A percentile compares a stretch with the other conserved stretches of the same genome.
phyloP scores from a whole-genome alignment of 148 eudicot species.

The Polygonum aviculare region DNA sequence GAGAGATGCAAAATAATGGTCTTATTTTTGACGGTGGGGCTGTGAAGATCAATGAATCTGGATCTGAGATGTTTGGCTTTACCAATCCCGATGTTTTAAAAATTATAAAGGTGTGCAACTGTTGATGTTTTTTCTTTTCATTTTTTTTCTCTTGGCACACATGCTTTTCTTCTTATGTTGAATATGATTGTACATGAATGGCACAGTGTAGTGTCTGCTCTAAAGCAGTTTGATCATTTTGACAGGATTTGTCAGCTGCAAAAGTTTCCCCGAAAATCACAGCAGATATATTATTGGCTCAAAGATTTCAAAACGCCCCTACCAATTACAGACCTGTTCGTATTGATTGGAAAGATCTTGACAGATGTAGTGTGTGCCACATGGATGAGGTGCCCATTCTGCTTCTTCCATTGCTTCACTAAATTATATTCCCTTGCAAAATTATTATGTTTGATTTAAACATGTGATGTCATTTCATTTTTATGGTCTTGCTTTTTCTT shows the following conservation, averaged over 20 bases:
- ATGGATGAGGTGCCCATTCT: constrained; percentile 80
- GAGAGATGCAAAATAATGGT: constrained; percentile 24
- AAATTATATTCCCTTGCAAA: neutral
- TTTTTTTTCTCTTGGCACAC: neutral
- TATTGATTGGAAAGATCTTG: constrained; percentile 91
- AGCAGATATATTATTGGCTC: constrained; percentile 25
- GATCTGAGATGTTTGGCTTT: constrained; percentile 59
- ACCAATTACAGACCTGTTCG: constrained; percentile 56
- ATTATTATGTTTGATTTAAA: neutral
- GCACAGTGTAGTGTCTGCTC: neutral
- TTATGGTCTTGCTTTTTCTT: neutral
- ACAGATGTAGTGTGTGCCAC: constrained; percentile 92
- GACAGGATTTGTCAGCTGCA: constrained; percentile 50
- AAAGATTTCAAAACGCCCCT: constrained; percentile 30
- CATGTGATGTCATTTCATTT: neutral
- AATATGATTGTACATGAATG: neutral
- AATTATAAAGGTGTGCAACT: constrained; percentile 38
- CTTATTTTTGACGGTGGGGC: constrained; percentile 19
- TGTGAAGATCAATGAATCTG: constrained; percentile 27
- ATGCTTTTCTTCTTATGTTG: neutral
- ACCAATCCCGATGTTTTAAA: constrained; percentile 39
- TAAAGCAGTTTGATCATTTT: constrained; percentile 12
- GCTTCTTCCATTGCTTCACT: neutral
- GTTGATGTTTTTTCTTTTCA: neutral
- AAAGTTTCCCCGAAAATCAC: constrained; percentile 27